Base-by-base conservation (phyloP, 306 rosid species). In the Quercus cerris region DNA sequence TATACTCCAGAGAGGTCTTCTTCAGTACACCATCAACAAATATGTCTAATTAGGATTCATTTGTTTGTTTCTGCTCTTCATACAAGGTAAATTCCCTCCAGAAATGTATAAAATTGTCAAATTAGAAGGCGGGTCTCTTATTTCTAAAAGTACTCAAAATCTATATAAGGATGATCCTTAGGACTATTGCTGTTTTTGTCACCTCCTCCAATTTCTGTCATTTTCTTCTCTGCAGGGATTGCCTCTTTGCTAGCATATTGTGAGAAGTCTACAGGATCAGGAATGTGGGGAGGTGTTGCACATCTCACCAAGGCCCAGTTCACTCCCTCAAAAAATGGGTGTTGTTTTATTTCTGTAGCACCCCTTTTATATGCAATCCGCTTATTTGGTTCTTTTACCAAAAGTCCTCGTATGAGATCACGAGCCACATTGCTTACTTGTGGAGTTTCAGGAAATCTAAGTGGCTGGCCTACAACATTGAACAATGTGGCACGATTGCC, bases 221-320 rank as follows among this genome's bases (percentile, higher is more conserved):
- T 77, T 72, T 81, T 87, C 56, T 73, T 81, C 35, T 73, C 75
- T 1, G 75, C 70, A 35, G 86, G 51, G 31, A 49, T 23, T 54
- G 86, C 55, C 27, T 75, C 80, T 78, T 82, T 82, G 71, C 78
- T 85, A 77, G 94, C 92, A 80, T 81, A 91, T 76, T 86, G 90
- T 6, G 95, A 82, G 77, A 86, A 90, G 78, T 91, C 94, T 73
- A 91, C 71, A 23, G 88, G 76, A 1, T 94, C 97, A 56, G 98
- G 97, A 67, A 94, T 23, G 74, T 90, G 92, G 4, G 98, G 98
- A 82, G 98, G 97, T 51, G 18, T 58, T 44, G 92, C 98, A 74
- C 98, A 83, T 86, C 98, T 91, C 27, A 94, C 95, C 1, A 94
- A 87, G 11, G 98, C 98, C 97, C 98, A 94, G 77, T 94, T 94